These are phyloP conservation scores for Neopestalotiopsis rosae DNA, from an alignment of 2,329 filamentous ascomycete genomes.

Conservation along the genomic window DNA sequence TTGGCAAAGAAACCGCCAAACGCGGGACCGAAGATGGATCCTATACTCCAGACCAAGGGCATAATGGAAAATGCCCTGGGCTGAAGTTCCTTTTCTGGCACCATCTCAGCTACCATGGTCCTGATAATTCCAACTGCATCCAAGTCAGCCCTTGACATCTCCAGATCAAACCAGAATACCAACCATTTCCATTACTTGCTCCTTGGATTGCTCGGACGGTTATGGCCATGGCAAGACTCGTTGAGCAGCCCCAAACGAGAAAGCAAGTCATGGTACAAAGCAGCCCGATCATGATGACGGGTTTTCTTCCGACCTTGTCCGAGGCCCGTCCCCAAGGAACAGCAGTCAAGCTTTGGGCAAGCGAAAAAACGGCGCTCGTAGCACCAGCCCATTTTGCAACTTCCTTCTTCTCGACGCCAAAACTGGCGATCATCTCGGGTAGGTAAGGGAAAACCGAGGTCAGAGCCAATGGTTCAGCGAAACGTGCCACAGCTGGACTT, in stretches of 20 bases:
- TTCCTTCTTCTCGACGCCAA: conserved; percentile 72
- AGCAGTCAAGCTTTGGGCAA: conserved; percentile 74
- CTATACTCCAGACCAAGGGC: conserved; percentile 88
- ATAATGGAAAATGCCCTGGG: conserved; percentile 91
- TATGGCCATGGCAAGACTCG: conserved; percentile 80
- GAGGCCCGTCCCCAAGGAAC: conserved; percentile 79
- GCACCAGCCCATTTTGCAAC: conserved; percentile 84
- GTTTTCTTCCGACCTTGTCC: conserved; percentile 82
- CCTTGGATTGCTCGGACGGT: conserved; percentile 79
- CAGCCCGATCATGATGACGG: conserved; percentile 76
- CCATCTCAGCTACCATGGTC: conserved; percentile 92
- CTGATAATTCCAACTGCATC: conserved; percentile 82
- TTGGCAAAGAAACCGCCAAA: conserved; percentile 88
- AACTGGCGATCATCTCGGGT: conserved; percentile 84
- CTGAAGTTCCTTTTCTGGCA: conserved; percentile 84
- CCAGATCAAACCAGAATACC: conserved; percentile 24
- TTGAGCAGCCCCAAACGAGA: conserved; percentile 83
- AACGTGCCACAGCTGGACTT: conserved; percentile 72
- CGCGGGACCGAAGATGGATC: conserved; percentile 84
- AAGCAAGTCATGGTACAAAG: conserved; percentile 82
- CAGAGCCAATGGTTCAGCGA: conserved; percentile 76
- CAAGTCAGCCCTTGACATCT: conserved; percentile 24
- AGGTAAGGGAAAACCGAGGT: conserved; percentile 75
- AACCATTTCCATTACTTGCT: conserved; percentile 83
- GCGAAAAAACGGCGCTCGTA: conserved; percentile 73